A percentile compares a stretch with the other conserved stretches of the same genome.
Evolutionary conservation across 2,329 filamentous ascomycete species (phyloP).

Genomic region (Phyllosticta paracitricarpa): DNA sequence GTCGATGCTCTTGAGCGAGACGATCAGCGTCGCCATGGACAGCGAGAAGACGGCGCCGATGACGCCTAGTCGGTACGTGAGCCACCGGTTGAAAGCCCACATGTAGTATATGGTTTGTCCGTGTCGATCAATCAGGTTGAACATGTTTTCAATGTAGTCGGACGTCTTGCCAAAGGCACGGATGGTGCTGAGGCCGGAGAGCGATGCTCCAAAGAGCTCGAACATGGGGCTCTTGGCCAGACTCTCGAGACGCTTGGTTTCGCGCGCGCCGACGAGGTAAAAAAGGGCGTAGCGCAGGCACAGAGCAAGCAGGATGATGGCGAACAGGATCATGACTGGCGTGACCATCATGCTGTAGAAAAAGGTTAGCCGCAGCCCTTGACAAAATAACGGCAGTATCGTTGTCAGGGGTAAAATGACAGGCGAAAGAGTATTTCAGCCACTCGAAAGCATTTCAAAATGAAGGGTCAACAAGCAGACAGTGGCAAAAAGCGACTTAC

Average conservation of each 20-base stretch:
- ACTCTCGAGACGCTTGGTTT: slow-evolving; percentile 68
- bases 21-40: slow-evolving; percentile 54
- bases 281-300: slow-evolving; percentile 48
- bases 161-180: slow-evolving; percentile 62
- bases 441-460: neutral
- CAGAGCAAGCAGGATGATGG: slow-evolving; percentile 43
- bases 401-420: slow-evolving; percentile 29
- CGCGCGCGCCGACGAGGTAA: slow-evolving; percentile 62
- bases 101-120: slow-evolving; percentile 55
- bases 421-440: slow-evolving; percentile 3
- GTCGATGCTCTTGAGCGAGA: slow-evolving; percentile 51
- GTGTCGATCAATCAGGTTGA: slow-evolving; percentile 57
- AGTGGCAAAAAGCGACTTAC: slow-evolving; percentile 15
- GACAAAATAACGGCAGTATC: slow-evolving; percentile 13
- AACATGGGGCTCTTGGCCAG: slow-evolving; percentile 70
- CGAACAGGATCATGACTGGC: slow-evolving; percentile 7
- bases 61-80: slow-evolving; percentile 61
- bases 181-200: slow-evolving; percentile 65
- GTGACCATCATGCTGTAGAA: slow-evolving; percentile 6
- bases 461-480: neutral
- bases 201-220: slow-evolving; percentile 65
- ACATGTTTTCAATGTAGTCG: slow-evolving; percentile 54
- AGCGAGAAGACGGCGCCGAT: slow-evolving; percentile 61
- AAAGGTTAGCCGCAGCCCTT: neutral
- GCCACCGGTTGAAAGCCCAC: slow-evolving; percentile 68